Evolutionary conservation across 2,329 filamentous ascomycete species (phyloP).

Genomic region (Sphaceloma murrayae): DNA sequence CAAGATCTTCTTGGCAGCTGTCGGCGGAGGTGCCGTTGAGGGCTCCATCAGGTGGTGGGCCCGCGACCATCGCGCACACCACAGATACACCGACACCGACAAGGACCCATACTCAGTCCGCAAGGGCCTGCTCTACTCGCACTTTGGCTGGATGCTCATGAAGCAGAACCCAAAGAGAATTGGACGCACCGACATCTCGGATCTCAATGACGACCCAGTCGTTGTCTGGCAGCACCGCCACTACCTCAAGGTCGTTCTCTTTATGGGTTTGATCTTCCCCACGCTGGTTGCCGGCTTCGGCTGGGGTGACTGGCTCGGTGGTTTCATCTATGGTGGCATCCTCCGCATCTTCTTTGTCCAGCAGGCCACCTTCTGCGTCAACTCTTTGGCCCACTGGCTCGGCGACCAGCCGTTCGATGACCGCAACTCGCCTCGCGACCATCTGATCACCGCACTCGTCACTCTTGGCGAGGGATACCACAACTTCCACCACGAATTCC

Average conservation of each 20-base stretch:
- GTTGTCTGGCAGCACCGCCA: slow-evolving; percentile 83
- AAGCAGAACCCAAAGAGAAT: slow-evolving; percentile 88
- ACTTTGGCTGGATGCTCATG: slow-evolving; percentile 86
- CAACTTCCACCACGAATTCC: slow-evolving; percentile 95
- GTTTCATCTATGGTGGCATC: slow-evolving; percentile 76
- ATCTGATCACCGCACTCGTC: slow-evolving; percentile 74
- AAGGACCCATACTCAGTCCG: slow-evolving; percentile 87
- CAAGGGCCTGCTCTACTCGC: slow-evolving; percentile 76
- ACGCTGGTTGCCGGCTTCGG: slow-evolving; percentile 64
- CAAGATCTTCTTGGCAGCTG: slow-evolving; percentile 70
- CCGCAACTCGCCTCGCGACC: slow-evolving; percentile 81
- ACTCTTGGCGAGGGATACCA: slow-evolving; percentile 86
- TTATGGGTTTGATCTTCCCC: slow-evolving; percentile 69
- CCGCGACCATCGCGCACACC: slow-evolving; percentile 75
- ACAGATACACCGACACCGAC: slow-evolving; percentile 85
- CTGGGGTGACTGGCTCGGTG: slow-evolving; percentile 74
- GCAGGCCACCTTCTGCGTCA: slow-evolving; percentile 89
- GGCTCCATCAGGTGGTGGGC: slow-evolving; percentile 87
- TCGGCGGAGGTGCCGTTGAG: slow-evolving; percentile 74
- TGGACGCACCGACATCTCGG: slow-evolving; percentile 78
- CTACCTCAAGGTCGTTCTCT: slow-evolving; percentile 69
- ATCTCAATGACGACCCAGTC: slow-evolving; percentile 75
- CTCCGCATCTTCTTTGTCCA: slow-evolving; percentile 83
- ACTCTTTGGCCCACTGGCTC: slow-evolving; percentile 83
- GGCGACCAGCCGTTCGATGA: slow-evolving; percentile 89